Percentiles rank a stretch among this genome's conserved stretches.
phyloP scores from a whole-genome alignment of 2,329 filamentous ascomycete species.

The Aspergillus sp. region DNA sequence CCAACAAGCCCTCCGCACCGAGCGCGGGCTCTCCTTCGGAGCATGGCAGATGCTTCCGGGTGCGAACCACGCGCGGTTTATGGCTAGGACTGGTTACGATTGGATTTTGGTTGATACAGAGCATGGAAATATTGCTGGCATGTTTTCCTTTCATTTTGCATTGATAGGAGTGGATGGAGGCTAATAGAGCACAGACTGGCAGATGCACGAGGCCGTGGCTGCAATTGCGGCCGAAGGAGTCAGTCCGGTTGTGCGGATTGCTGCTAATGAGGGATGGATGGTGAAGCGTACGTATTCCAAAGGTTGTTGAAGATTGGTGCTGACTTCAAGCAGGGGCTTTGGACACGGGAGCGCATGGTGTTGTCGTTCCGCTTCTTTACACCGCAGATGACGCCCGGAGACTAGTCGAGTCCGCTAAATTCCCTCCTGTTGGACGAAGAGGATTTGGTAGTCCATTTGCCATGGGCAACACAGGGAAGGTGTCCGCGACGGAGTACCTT shows the following conservation, averaged over 20 bases:
- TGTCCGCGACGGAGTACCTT: constrained; percentile 42
- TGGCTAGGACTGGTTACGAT: constrained; percentile 48
- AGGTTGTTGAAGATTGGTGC: neutral
- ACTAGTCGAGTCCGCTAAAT: constrained; percentile 49
- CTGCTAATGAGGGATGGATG: constrained; percentile 56
- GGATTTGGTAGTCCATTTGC: constrained; percentile 53
- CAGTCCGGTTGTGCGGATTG: constrained; percentile 43
- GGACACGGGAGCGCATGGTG: constrained; percentile 54
- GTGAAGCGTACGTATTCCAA: constrained; percentile 43
- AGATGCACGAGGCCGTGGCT: constrained; percentile 52
- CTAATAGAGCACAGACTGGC: constrained; percentile 16
- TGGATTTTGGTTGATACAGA: constrained; percentile 52
- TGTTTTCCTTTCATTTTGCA: neutral
- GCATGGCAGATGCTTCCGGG: constrained; percentile 55
- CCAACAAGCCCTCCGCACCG: constrained; percentile 45
- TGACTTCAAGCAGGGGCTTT: constrained; percentile 39
- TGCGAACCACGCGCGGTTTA: constrained; percentile 47
- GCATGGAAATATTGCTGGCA: constrained; percentile 52
- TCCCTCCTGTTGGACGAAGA: constrained; percentile 49
- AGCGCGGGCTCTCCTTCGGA: constrained; percentile 45
- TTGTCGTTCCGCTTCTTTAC: constrained; percentile 50
- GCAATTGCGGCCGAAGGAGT: constrained; percentile 37
- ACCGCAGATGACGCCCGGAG: constrained; percentile 47
- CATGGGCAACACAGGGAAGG: constrained; percentile 36
- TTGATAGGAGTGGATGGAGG: neutral